Percentiles rank a stretch among this genome's conserved stretches.
Evolutionary conservation across 2,329 filamentous ascomycete species (phyloP).

Genomic region (Penicillium sp.): DNA sequence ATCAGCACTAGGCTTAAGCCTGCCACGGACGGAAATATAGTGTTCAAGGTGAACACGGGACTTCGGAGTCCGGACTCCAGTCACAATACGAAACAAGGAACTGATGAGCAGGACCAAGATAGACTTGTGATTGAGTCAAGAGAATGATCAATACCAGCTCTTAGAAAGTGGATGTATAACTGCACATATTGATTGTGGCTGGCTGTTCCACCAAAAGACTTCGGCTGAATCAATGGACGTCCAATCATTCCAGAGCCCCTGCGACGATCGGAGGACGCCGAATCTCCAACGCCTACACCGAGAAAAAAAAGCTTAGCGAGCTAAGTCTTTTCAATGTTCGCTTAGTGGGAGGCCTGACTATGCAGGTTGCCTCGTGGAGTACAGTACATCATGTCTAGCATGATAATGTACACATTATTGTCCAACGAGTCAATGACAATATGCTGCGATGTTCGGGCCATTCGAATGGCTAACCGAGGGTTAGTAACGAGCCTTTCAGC

Average conservation of each 20-base stretch:
- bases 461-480: constrained; percentile 3
- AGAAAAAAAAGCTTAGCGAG: constrained; percentile 2
- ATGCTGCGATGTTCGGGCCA: not conserved
- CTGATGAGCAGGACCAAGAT: not conserved
- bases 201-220: not conserved
- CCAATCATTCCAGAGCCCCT: not conserved
- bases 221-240: not conserved
- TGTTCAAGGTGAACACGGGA: not conserved
- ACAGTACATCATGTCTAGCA: not conserved
- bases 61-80: not conserved
- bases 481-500: constrained; percentile 6
- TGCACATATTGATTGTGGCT: not conserved
- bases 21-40: not conserved
- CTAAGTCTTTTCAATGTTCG: not conserved
- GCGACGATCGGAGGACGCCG: not conserved
- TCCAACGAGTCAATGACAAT: too few relatives aligned
- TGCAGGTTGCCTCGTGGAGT: not conserved
- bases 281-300: not conserved
- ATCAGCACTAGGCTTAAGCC: not conserved
- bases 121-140: not conserved
- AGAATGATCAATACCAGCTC: not conserved
- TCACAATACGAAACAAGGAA: not conserved
- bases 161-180: not conserved
- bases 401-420: not conserved
- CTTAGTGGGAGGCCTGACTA: constrained; percentile 1